Percentiles rank a stretch among this genome's conserved stretches.
These are phyloP conservation scores for Pseudogymnoascus sp. DNA, from an alignment of 2,329 filamentous ascomycete species.

Conservation along the genomic window DNA sequence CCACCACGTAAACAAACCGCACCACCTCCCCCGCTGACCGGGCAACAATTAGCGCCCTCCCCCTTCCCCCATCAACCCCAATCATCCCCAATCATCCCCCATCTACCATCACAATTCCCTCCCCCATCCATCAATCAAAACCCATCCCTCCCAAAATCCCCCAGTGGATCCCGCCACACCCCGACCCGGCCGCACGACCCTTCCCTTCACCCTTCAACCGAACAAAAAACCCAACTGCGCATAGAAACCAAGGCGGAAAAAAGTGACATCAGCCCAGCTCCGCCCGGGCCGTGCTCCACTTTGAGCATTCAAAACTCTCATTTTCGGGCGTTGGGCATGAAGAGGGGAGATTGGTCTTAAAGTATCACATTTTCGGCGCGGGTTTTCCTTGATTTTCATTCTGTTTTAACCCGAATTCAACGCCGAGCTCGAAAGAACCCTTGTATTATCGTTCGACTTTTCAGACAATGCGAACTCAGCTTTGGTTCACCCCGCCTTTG, in stretches of 20 bases:
- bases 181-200: background rate
- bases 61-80: background rate
- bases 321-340: conserved; percentile 1
- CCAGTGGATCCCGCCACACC: background rate
- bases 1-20: conserved; percentile 3
- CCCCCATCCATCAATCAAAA: too few relatives aligned
- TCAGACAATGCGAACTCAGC: too few relatives aligned
- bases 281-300: background rate
- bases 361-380: background rate
- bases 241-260: background rate
- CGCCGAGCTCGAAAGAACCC: too few relatives aligned
- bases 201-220: too few relatives aligned
- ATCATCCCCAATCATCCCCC: background rate
- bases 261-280: background rate
- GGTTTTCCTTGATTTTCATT: background rate
- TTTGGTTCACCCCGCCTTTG: too few relatives aligned
- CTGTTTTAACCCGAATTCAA: background rate
- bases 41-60: background rate
- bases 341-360: background rate
- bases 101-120: background rate
- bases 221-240: too few relatives aligned
- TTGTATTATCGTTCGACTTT: too few relatives aligned
- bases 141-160: background rate
- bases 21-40: background rate
- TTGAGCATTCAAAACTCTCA: background rate